Base-by-base conservation (phyloP, 2,329 filamentous ascomycete species). In the Colletotrichum australisinense region DNA sequence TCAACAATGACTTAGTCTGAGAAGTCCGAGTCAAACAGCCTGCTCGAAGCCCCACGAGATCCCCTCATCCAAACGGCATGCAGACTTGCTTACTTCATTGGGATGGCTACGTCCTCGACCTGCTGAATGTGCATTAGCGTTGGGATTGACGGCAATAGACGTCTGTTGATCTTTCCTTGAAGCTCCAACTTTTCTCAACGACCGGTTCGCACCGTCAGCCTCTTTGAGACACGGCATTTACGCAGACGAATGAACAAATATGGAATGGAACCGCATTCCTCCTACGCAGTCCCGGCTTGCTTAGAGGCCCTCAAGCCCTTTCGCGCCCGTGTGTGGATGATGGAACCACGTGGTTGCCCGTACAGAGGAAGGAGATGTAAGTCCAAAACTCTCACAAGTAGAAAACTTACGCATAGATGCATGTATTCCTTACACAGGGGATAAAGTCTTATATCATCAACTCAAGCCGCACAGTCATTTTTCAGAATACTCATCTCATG, bases 111-210 rank as follows among this genome's bases (percentile, higher is more conserved):
- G n/a, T 42, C 6, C 57, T 11, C 38, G 42, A 72, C 58, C 38
- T 28, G 28, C 52, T 28, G 8, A 1, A 22, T 49, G 7, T 4
- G 9, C 32, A 38, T 63, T 60, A 59, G 52, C 59, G 52, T 59
- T 14, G 28, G 32, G 32, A 69, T 63, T 69, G 38, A 72, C 65
- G 26, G 53, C 30, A 26, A 49, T 55, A 64, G 59, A 69, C 26
- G 22, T 26, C 32, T 55, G 69, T 32, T 53, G 65, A 69, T 63
- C 59, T 22, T 56, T 56, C 4, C 32, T 38, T 32, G n/a, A 30
- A 1, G 22, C 6, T 5, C 11, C 14, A 24, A 16, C 16, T 64
- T 32, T n/a, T 12, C 28, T n/a, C 42, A 49, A 30, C 7, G 9
- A 56, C 14, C 8, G n/a, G 22, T 46, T 65, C 4, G 7, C 42